Percentiles rank a stretch among this genome's conserved stretches.
These are phyloP conservation scores for Polyporus arcularius DNA, from an alignment of 768 basidiomycete species.

Conservation along the genomic window DNA sequence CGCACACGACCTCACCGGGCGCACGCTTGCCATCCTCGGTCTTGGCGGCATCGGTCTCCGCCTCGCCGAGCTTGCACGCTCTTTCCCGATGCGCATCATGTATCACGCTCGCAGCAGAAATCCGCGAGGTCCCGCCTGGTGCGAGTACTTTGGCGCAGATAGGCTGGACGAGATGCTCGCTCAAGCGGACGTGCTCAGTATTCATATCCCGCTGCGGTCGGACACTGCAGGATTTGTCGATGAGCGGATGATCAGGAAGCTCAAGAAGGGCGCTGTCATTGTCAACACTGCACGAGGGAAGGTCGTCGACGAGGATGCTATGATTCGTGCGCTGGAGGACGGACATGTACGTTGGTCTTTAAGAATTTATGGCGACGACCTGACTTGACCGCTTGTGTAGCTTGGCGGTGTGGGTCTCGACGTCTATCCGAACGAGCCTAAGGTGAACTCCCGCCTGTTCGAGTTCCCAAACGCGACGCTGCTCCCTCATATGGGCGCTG, in stretches of 20 bases:
- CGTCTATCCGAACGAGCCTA: conserved; percentile 84
- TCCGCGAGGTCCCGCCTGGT: conserved; percentile 65
- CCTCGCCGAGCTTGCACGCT: conserved; percentile 68
- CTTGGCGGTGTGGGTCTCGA: conserved; percentile 84
- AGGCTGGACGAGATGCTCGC: conserved; percentile 62
- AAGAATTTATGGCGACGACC: not conserved
- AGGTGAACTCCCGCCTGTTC: conserved; percentile 75
- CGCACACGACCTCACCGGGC: conserved; percentile 65
- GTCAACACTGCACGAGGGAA: conserved; percentile 90
- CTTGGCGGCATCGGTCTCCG: conserved; percentile 79
- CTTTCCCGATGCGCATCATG: conserved; percentile 88
- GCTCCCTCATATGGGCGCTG: conserved; percentile 91
- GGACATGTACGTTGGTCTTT: conserved; percentile 68
- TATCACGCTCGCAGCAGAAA: conserved; percentile 71
- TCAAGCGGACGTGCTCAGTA: conserved; percentile 78
- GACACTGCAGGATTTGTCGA: conserved; percentile 77
- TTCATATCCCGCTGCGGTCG: conserved; percentile 78
- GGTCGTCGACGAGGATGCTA: conserved; percentile 83
- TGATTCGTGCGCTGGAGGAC: conserved; percentile 82
- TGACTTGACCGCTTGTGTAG: conserved; percentile 40
- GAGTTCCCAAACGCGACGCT: conserved; percentile 83
- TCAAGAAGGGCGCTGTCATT: conserved; percentile 79
- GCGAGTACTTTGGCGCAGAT: conserved; percentile 69
- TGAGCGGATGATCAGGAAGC: conserved; percentile 70
- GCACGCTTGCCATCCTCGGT: conserved; percentile 73